Conservation (phyloP, 176 grass and related monocot species). For the Panicum miliaceum region DNA sequence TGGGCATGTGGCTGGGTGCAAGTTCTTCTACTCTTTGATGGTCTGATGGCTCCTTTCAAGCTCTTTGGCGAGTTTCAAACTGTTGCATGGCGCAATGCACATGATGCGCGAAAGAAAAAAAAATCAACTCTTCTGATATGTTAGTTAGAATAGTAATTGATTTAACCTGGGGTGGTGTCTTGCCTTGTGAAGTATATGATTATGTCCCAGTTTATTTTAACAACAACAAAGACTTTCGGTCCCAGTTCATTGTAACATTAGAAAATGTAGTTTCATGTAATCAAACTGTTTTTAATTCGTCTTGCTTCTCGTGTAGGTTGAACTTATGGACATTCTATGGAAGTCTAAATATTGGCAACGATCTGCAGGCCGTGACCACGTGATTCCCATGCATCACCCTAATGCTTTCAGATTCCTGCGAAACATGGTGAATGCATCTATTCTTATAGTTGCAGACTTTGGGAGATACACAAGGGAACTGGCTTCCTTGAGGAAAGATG, state of each 20-base stretch:
- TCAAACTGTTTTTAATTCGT: not conserved
- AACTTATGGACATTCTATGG: slow-evolving; percentile 79
- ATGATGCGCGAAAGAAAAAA: not conserved
- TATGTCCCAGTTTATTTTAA: slow-evolving; percentile 1
- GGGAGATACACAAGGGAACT: slow-evolving; percentile 74
- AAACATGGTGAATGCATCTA: slow-evolving; percentile 83
- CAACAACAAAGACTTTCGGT: not conserved
- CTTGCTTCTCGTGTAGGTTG: slow-evolving; percentile 56
- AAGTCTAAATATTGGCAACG: slow-evolving; percentile 87
- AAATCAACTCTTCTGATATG: not conserved
- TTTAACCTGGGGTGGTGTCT: not conserved
- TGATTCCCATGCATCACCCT: slow-evolving; percentile 96
- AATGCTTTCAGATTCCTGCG: slow-evolving; percentile 95
- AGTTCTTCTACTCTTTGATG: not conserved
- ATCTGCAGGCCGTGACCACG: slow-evolving; percentile 75
- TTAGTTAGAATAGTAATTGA: too few species aligned
- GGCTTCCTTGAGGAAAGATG: slow-evolving; percentile 92
- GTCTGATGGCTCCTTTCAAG: not conserved
- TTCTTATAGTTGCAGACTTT: slow-evolving; percentile 95
- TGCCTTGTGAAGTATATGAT: not conserved
- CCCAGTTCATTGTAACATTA: not conserved
- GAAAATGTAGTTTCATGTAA: slow-evolving; percentile 6
- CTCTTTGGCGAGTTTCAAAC: not conserved
- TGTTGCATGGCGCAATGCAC: not conserved
- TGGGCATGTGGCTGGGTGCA: not conserved